Base-by-base conservation (phyloP, 1,139 yeast species). In the Pichiaceae sp. region DNA sequence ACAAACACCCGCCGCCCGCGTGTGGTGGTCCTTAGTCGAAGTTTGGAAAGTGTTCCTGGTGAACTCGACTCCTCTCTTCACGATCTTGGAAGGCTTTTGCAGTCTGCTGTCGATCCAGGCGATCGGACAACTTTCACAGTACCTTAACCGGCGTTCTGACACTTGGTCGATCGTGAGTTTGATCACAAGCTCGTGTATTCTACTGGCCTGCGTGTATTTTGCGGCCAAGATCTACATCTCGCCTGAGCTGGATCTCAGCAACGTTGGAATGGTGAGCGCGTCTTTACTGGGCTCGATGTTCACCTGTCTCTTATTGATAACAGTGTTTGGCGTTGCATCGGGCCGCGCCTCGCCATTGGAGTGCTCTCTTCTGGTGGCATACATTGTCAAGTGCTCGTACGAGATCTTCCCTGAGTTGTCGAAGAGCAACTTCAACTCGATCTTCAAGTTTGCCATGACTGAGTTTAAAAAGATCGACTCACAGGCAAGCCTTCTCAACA, bases 81-180 rank as follows among this genome's bases (percentile, higher is more conserved):
- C 96, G 1, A 69, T 87, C 14, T 62, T 87, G 39, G 98, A 91
- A 62, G 98, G 98, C 1, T 81, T 91, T 50, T 91, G 96, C 60
- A 78, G 96, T 0, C 70, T 91, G 31, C 64, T 91, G 40, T 79
- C 87, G 21, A 85, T 91, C 43, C 98, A 91, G 60, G 87, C 95
- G 7, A 71, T 84, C 30, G 96, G 97, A 6, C 91, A 86, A 54
- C 75, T 85, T 7, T 71, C 85, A 38, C 70, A 74, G 43, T 81
- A 91, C 82, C 62, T 86, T 33, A 65, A 68, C 27, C 64, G 69
- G 47, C 72, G 68, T 46, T 82, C 89, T 8, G 93, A 84, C 52
- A 66, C 77, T 29, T 85, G 95, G 93, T 74, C 83, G 43, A 80
- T 89, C 34, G 74, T 79, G 2, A 79, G 84, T 42, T 69, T 91